Evolutionary conservation across 495 filamentous ascomycete species (phyloP), one percentile per base, ranked within the genome.

Genomic region (Staphylotrichum longicolle): DNA sequence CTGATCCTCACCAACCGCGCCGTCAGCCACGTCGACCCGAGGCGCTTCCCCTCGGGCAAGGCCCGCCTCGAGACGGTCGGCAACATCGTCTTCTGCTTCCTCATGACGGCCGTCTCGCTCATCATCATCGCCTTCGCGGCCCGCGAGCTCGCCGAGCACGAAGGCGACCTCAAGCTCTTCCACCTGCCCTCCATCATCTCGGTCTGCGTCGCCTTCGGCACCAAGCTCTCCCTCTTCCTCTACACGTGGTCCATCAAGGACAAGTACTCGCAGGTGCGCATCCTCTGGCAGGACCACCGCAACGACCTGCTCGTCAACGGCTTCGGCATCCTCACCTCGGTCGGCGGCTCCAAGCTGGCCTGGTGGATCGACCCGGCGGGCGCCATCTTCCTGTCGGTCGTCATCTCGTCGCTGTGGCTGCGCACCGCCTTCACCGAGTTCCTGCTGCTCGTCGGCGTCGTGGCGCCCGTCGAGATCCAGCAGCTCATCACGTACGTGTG

Each of bases 341-440:
- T 98, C 39, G 88, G 90, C 48, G 94, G 94, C 14, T 84, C 83
- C 64, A 93, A 94, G 77, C 77, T 98, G 44, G 81, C 75, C 45
- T 98, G 95, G 94, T 98, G 91, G 91, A 85, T 98, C 61, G 94
- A 98, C 76, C 91, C 94, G 0, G 86, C 90, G 75, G 94, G 94
- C 60, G 93, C 94, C 61, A 89, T 96, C 57, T 72, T 95, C 11
- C 78, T 98, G 46, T 94, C 91, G 12, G 61, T 84, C 7, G 68
- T 96, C 33, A 90, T 98, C 70, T 82, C 86, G 32, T 74, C 69
- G 20, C 83, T 96, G 59, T 98, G 94, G 94, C 74, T 89, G 14
- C 80, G 84, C 54, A 95, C 92, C 6, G 91, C 93, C 2, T 96
- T 91, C 68, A 81, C 80, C 56, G 93, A 98, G 75, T 96, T 96